Evolutionary conservation across 2,329 filamentous ascomycete species (phyloP).

Genomic region (Claviceps sp.): DNA sequence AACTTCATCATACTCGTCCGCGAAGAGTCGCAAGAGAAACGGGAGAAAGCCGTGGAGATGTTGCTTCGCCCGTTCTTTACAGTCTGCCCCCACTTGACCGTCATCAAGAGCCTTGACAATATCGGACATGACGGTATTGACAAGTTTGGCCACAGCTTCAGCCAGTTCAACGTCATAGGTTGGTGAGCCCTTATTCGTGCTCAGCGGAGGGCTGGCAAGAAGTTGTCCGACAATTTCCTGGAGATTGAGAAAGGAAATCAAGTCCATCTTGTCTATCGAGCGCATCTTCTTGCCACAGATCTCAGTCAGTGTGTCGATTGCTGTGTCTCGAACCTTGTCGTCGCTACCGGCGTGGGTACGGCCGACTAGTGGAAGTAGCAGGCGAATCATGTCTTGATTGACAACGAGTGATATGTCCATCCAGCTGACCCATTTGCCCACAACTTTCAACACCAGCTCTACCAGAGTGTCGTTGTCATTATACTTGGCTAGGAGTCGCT

Average conservation of each 20-base stretch:
- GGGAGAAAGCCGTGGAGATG: slow-evolving; percentile 75
- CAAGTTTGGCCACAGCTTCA: slow-evolving; percentile 86
- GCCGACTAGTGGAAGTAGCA: slow-evolving; percentile 79
- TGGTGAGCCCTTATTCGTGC: slow-evolving; percentile 64
- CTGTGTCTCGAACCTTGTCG: slow-evolving; percentile 77
- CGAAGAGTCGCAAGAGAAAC: slow-evolving; percentile 83
- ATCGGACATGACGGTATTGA: slow-evolving; percentile 80
- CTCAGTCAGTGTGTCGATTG: slow-evolving; percentile 89
- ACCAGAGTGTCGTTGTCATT: slow-evolving; percentile 57
- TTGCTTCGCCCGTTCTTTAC: slow-evolving; percentile 62
- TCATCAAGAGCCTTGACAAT: slow-evolving; percentile 78
- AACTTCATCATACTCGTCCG: slow-evolving; percentile 95
- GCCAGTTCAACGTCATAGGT: slow-evolving; percentile 92
- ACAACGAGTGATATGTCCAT: slow-evolving; percentile 92
- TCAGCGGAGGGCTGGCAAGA: slow-evolving; percentile 66
- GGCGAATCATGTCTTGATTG: slow-evolving; percentile 72
- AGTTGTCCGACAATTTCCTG: slow-evolving; percentile 76
- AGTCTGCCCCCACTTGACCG: slow-evolving; percentile 42
- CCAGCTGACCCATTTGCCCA: slow-evolving; percentile 98
- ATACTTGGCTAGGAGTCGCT: slow-evolving; percentile 75
- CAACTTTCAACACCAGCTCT: slow-evolving; percentile 79
- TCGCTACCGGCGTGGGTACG: slow-evolving; percentile 50
- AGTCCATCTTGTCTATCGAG: slow-evolving; percentile 78
- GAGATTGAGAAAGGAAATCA: slow-evolving; percentile 84
- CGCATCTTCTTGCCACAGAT: slow-evolving; percentile 98